These are phyloP conservation scores for Trifolium fragiferum DNA, from an alignment of 306 rosid genomes.

Conservation along the genomic window DNA sequence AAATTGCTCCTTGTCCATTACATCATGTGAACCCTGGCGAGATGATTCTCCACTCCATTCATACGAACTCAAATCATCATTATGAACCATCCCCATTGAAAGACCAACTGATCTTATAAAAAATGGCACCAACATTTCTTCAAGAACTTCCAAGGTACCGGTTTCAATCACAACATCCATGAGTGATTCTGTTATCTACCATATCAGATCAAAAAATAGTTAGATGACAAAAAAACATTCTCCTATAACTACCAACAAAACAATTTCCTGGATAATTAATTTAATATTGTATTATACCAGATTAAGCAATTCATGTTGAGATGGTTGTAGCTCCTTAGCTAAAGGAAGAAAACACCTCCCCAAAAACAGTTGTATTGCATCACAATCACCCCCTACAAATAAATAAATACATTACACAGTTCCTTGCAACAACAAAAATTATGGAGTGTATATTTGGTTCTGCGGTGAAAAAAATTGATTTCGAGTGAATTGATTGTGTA, in stretches of 20 bases:
- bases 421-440: conserved; percentile 6
- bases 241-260: conserved; percentile 30
- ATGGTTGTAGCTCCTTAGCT: conserved; percentile 52
- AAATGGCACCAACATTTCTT: conserved; percentile 64
- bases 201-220: conserved; percentile 26
- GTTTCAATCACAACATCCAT: conserved; percentile 63
- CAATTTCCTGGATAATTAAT: conserved; percentile 23
- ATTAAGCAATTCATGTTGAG: conserved; percentile 59
- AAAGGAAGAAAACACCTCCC: conserved; percentile 78
- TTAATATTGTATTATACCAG: conserved; percentile 58
- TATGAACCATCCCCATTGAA: conserved; percentile 61
- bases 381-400: conserved; percentile 54
- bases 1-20: conserved; percentile 40
- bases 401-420: conserved; percentile 25
- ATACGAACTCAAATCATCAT: conserved; percentile 48
- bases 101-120: conserved; percentile 62
- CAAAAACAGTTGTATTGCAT: conserved; percentile 57
- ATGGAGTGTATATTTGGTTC: background rate
- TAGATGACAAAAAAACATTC: conserved; percentile 10
- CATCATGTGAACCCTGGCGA: conserved; percentile 35
- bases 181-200: conserved; percentile 67
- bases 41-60: conserved; percentile 44
- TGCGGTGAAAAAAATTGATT: no score
- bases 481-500: no score
- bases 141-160: conserved; percentile 61